Evolutionary conservation across 2,329 filamentous ascomycete species (phyloP).

Genomic region (Podosphaera aphanis): DNA sequence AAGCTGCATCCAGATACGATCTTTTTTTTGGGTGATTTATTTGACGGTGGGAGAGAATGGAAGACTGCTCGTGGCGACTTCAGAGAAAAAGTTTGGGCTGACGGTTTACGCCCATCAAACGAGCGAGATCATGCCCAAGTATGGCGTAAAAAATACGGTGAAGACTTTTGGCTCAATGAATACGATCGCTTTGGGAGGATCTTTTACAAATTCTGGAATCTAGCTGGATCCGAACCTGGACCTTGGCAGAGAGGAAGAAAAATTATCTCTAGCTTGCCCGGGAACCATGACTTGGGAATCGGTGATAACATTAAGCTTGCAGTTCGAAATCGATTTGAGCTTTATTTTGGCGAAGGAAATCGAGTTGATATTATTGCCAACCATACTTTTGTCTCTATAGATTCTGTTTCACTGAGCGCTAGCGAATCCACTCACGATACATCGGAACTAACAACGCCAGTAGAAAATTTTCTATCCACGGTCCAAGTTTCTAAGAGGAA

Average conservation of each 20-base stretch:
- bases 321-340: slow-evolving; percentile 62
- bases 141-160: slow-evolving; percentile 53
- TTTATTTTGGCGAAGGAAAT: slow-evolving; percentile 81
- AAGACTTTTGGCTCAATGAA: slow-evolving; percentile 67
- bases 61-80: slow-evolving; percentile 41
- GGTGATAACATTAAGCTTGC: slow-evolving; percentile 60
- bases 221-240: slow-evolving; percentile 28
- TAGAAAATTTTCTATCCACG: slow-evolving; percentile 49
- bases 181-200: slow-evolving; percentile 70
- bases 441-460: slow-evolving; percentile 49
- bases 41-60: slow-evolving; percentile 93
- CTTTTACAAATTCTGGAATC: slow-evolving; percentile 49
- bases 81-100: slow-evolving; percentile 32
- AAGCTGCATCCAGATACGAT: slow-evolving; percentile 64
- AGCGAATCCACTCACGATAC: slow-evolving; percentile 25
- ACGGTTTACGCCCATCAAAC: slow-evolving; percentile 24
- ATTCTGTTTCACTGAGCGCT: slow-evolving; percentile 71
- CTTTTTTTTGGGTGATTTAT: slow-evolving; percentile 80
- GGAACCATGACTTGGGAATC: slow-evolving; percentile 89
- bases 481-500: slow-evolving; percentile 42
- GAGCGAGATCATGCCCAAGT: slow-evolving; percentile 34
- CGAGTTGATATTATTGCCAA: slow-evolving; percentile 80
- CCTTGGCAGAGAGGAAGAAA: slow-evolving; percentile 44
- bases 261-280: slow-evolving; percentile 65
- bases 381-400: slow-evolving; percentile 82